Conservation (phyloP, 345 rosid species). For the Lepidium sativum region DNA sequence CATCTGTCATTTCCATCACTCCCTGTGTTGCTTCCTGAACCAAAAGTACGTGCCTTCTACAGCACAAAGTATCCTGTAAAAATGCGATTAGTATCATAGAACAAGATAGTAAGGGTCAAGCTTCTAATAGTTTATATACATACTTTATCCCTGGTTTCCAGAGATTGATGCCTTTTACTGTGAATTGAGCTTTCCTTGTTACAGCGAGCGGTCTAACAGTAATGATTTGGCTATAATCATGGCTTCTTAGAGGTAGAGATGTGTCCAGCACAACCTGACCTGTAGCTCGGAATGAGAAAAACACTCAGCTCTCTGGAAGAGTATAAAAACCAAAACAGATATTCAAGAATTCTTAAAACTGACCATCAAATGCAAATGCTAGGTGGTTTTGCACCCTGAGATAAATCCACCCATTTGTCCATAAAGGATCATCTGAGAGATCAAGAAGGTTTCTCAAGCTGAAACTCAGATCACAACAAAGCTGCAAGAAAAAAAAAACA, state of each 20-base stretch:
- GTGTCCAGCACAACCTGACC: too few relatives aligned
- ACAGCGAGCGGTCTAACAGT: conserved; percentile 77
- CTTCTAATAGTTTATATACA: neutral
- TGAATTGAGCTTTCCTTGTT: conserved; percentile 50
- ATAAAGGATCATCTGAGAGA: too few relatives aligned
- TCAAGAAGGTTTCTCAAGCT: conserved; percentile 75
- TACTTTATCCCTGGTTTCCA: conserved; percentile 62
- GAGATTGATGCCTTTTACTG: conserved; percentile 72
- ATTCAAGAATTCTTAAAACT: conserved; percentile 16
- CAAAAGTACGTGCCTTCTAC: conserved; percentile 79
- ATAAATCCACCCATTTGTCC: too few relatives aligned
- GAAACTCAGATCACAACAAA: conserved; percentile 58
- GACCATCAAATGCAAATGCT: conserved; percentile 71
- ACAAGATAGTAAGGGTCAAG: neutral
- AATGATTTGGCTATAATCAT: conserved; percentile 45
- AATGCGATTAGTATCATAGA: neutral
- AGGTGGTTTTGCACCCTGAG: conserved; percentile 77
- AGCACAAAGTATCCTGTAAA: conserved; percentile 77
- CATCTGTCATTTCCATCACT: conserved; percentile 27
- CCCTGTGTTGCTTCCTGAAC: conserved; percentile 49
- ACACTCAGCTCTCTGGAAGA: conserved; percentile 27
- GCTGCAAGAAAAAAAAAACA: conserved; percentile 34
- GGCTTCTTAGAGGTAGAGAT: too few relatives aligned
- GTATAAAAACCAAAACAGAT: neutral
- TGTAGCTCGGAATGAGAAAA: too few relatives aligned